Evolutionary conservation across 2,329 filamentous ascomycete species (phyloP), one percentile per base, ranked within the genome.

Genomic region (Bipolaris victoriae): DNA sequence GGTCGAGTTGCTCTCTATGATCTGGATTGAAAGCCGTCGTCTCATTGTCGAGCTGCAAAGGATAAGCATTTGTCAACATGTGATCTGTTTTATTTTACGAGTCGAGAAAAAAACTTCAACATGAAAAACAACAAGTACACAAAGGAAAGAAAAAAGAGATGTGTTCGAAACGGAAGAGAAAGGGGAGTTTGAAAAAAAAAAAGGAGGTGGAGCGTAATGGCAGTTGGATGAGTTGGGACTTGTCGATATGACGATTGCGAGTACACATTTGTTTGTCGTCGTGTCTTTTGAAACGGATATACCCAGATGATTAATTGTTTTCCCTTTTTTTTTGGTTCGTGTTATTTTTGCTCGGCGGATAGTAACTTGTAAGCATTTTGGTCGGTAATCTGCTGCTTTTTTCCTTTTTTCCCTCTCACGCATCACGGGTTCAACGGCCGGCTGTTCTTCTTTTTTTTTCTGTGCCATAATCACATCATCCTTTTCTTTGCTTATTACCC

Each of bases 1-100:
- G 84, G 75, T 96, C 92, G 60, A 96, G 88, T 74, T 96, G 92
- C 75, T 96, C 92, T 49, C 92, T 84, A 80, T 92, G 90, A 77
- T 96, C 92, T 66, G 86, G 83, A 48, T 85, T 84, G 63, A 88
- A 86, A 18, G 90, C 90, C 4, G 92, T 96, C 68, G 84, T 84
- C 69, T 86, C 83, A 65, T 83, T 83, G 57, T 83, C 82, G 39
- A 84, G 76, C 76, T 80, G 73, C 62, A 6, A 40, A 29, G 2
- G 13, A 40, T 10, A 33, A 18, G 9, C 22, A 39, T 20, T 16
- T 53, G 54, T 69, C 58, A 67, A 72, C 74, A 40, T 50, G 22
- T 18, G 39, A 16, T 22, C 39, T 43, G 15, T 41, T 11, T 24
- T 43, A 13, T 9, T 24, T 22, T n/a, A 43, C 39, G 40, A 44